Base-by-base conservation (phyloP, 805 yeast genomes). In the Candida quercuum region DNA sequence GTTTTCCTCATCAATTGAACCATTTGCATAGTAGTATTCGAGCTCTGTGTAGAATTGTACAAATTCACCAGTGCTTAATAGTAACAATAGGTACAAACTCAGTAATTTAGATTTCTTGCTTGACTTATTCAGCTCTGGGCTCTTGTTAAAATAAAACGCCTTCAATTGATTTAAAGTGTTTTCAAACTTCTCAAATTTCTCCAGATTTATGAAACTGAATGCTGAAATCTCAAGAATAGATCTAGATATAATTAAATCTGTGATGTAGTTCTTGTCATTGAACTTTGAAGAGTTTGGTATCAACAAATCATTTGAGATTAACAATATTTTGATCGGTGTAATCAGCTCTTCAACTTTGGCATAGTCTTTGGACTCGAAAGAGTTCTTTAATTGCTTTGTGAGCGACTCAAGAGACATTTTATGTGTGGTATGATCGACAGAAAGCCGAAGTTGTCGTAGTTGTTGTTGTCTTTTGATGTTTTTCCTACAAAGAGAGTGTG, bases 21-120 rank as follows among this genome's bases (percentile, higher is more conserved):
- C 20, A 64, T 47, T 28, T 59, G 52, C 48, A 74, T 74, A 48
- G 72, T 75, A 71, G 41, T 67, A 69, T 60, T 91, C 97, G 43
- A 91, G 69, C 59, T 87, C 96, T 20, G 88, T 81, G 63, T 93
- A 97, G 66, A 91, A 93, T 57, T 78, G 78, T 12, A 94, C 86
- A 29, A 88, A 78, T 48, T 81, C 86, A 37, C 93, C 94, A 52
- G 82, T 82, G 7, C 95, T 78, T 43, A 93, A 71, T 42, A 89
- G 64, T 42, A 85, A 73, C 46, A 93, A 64, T 48, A 93, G 66
- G 51, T 86, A 82, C 35, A 93, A 69, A 36, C 94, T 82, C 36
- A 81, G 67, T 51, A 93, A 64, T 60, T 89, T 82, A 49, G 80
- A 72, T 56, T 77, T 78, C 57, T 86, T 84, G 23, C 69, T 67